These are phyloP conservation scores for Tarenaya hassleriana DNA, from an alignment of 345 rosid genomes.

Conservation along the genomic window DNA sequence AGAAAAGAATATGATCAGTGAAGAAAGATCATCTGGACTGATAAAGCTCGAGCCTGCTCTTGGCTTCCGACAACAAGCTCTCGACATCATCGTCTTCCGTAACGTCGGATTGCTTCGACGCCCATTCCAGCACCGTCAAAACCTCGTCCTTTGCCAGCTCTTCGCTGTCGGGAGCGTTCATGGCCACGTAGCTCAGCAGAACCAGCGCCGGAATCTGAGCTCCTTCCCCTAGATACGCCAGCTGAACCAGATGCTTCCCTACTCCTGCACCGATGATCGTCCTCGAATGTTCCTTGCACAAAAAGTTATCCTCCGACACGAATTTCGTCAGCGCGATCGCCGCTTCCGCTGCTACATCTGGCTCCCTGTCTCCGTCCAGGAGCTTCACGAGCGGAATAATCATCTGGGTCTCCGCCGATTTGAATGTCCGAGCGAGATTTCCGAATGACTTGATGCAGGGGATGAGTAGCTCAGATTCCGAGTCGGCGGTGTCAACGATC, in stretches of 20 bases:
- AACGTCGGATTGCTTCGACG: slow-evolving; percentile 58
- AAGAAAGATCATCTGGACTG: slow-evolving; percentile 85
- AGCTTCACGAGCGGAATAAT: slow-evolving; percentile 69
- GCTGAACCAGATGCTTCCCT: slow-evolving; percentile 64
- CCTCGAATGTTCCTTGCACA: slow-evolving; percentile 70
- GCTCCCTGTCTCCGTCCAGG: slow-evolving; percentile 62
- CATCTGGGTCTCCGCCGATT: slow-evolving; percentile 80
- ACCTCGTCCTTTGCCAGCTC: slow-evolving; percentile 71
- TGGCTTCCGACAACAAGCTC: slow-evolving; percentile 52
- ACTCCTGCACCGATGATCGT: slow-evolving; percentile 77
- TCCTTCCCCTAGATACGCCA: slow-evolving; percentile 68
- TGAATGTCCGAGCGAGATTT: slow-evolving; percentile 77
- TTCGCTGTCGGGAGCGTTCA: slow-evolving; percentile 82
- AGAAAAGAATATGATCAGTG: slow-evolving; percentile 16
- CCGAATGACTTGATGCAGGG: slow-evolving; percentile 80
- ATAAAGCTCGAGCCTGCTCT: slow-evolving; percentile 74
- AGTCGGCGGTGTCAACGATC: slow-evolving; percentile 51
- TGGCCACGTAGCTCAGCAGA: slow-evolving; percentile 67
- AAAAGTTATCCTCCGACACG: slow-evolving; percentile 67
- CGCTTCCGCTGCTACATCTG: slow-evolving; percentile 61
- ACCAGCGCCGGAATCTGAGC: slow-evolving; percentile 53
- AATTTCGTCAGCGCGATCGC: slow-evolving; percentile 68
- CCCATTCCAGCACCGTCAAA: slow-evolving; percentile 76
- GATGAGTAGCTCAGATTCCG: slow-evolving; percentile 56
- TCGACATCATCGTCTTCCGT: slow-evolving; percentile 49